phyloP scores from a whole-genome alignment of 2,329 filamentous ascomycete genomes.

The Colletotrichum endophyticum region DNA sequence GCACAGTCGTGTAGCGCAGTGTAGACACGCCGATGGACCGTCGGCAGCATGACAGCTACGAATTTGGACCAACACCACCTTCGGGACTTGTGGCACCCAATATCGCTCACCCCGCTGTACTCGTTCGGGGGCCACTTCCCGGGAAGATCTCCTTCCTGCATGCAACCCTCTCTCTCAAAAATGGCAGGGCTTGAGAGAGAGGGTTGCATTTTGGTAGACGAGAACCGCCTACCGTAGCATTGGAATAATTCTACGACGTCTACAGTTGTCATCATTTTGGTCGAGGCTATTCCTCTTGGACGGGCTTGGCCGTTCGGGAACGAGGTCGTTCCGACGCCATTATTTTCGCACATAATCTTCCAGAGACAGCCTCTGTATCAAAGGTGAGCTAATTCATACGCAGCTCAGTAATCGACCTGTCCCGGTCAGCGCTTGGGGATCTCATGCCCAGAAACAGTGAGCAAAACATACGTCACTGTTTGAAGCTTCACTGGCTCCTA shows the following conservation, averaged over 20 bases:
- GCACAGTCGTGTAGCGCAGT: not conserved
- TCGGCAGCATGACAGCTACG: not conserved
- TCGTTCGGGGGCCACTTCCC: not conserved
- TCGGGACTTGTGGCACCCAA: not conserved
- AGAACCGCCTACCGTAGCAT: not conserved
- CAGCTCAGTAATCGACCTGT: not conserved
- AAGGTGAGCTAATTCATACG: not conserved
- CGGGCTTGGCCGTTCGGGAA: not conserved
- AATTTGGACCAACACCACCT: not conserved
- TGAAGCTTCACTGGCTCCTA: fast-evolving
- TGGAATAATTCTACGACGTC: not conserved
- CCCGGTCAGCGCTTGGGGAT: not conserved
- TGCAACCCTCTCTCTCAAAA: not conserved
- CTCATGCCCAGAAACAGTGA: not conserved
- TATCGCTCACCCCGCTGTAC: not conserved
- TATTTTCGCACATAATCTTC: not conserved
- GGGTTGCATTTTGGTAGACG: not conserved
- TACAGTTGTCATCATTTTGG: not conserved
- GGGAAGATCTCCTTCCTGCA: not conserved
- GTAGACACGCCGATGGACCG: not conserved
- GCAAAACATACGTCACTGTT: not conserved
- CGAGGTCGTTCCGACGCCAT: not conserved
- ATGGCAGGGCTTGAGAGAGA: not conserved
- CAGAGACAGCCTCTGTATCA: not conserved
- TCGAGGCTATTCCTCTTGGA: not conserved